Conservation (phyloP, 164 flowering plant species). For the Akebia trifoliata region DNA sequence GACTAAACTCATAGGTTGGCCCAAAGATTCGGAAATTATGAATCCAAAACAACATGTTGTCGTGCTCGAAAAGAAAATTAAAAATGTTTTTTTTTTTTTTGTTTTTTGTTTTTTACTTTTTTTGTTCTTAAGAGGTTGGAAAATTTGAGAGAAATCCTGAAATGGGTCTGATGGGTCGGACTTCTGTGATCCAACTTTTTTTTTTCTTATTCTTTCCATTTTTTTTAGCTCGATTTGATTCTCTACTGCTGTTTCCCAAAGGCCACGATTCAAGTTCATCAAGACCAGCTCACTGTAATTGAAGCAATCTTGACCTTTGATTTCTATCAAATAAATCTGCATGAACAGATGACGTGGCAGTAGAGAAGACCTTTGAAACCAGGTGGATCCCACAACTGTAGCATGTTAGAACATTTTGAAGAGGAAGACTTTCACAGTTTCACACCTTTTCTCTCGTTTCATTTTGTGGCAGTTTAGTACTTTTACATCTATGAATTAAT, state of each 20-base stretch:
- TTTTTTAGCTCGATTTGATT: conserved; percentile 20
- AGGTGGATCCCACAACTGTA: too few relatives aligned
- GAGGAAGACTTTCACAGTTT: too few relatives aligned
- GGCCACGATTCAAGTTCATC: too few relatives aligned
- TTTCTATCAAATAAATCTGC: too few relatives aligned
- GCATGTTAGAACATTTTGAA: too few relatives aligned
- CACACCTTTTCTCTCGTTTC: too few relatives aligned
- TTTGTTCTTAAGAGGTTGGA: neutral
- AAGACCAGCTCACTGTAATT: too few relatives aligned
- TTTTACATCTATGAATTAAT: too few relatives aligned
- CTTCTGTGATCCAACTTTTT: conserved; percentile 3
- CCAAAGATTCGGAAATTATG: conserved; percentile 15
- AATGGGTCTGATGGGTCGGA: conserved; percentile 11
- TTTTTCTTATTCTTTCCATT: conserved; percentile 12
- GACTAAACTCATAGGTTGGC: conserved; percentile 9
- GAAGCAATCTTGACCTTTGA: too few relatives aligned
- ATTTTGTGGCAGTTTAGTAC: too few relatives aligned
- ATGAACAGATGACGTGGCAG: too few relatives aligned
- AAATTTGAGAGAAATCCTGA: neutral
- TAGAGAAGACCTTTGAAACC: too few relatives aligned
- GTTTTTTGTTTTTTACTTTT: neutral
- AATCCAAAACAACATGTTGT: conserved; percentile 13
- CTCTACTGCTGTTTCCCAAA: conserved; percentile 12
- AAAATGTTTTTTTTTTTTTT: conserved; percentile 7
- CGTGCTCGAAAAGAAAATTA: conserved; percentile 17